A percentile compares a stretch with the other conserved stretches of the same genome.
Evolutionary conservation across 2,329 filamentous ascomycete species (phyloP).

Genomic region (Neonectria coccinea): DNA sequence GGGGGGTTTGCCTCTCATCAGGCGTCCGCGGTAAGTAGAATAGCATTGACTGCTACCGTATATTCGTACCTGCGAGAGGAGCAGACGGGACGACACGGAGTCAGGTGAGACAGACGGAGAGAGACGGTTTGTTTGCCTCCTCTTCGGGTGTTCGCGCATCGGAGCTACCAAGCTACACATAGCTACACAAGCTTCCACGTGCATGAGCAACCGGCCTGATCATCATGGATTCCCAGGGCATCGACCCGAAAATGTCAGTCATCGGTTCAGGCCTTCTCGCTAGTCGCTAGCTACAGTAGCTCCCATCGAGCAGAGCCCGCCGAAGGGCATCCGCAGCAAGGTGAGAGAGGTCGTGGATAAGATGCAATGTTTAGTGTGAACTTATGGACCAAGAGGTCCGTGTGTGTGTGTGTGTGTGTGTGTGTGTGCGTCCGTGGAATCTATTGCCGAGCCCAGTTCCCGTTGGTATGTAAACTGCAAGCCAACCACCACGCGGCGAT

Average conservation of each 20-base stretch:
- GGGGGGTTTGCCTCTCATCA: not conserved
- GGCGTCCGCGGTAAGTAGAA: not conserved
- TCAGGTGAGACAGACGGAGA: not conserved
- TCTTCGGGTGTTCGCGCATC: not conserved
- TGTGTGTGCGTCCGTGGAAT: not conserved
- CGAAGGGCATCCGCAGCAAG: not conserved
- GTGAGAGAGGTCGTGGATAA: constrained; percentile 1
- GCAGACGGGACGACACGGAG: not conserved
- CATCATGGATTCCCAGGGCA: constrained; percentile 27
- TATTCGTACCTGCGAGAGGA: not conserved
- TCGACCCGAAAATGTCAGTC: constrained; percentile 22
- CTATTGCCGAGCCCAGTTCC: constrained; percentile 16
- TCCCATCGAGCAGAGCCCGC: constrained; percentile 3
- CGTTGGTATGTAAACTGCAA: constrained; percentile 12
- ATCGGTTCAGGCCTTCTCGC: constrained; percentile 7
- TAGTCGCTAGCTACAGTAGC: constrained; percentile 20
- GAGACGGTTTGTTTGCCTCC: not conserved
- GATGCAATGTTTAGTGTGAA: not conserved
- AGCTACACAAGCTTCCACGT: constrained; percentile 20
- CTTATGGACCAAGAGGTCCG: not conserved
- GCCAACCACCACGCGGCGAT: constrained; percentile 16
- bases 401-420: not conserved
- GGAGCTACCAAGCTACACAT: not conserved
- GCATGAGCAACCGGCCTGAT: constrained; percentile 14
- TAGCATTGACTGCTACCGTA: not conserved